These are phyloP conservation scores for Scutellaria barbata DNA, from an alignment of 257 asterid genomes.

Conservation along the genomic window DNA sequence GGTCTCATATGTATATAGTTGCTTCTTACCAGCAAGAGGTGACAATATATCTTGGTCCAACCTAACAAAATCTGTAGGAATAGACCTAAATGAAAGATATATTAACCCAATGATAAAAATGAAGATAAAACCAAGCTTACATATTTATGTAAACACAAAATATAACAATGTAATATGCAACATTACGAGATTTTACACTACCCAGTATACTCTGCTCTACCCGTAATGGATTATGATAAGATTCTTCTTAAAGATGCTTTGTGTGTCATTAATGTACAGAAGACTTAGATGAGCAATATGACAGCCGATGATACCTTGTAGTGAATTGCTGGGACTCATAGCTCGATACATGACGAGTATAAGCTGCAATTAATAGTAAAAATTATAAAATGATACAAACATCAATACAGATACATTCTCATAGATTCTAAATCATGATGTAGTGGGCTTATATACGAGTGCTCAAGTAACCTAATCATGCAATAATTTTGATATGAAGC, in stretches of 20 bases:
- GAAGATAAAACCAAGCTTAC: conserved; percentile 20
- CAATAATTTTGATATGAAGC: neutral
- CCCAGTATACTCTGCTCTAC: neutral
- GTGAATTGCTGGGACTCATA: conserved; percentile 65
- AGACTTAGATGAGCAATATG: neutral
- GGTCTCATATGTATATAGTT: conserved; percentile 71
- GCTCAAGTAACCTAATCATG: neutral
- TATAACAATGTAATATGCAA: neutral
- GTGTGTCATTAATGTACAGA: neutral
- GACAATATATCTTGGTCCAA: conserved; percentile 90
- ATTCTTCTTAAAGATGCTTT: conserved; percentile 5
- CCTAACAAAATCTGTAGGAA: conserved; percentile 74
- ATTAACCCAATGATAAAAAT: conserved; percentile 36
- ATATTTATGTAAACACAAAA: neutral
- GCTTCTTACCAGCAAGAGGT: conserved; percentile 89
- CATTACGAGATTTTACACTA: neutral
- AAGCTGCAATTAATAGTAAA: conserved; percentile 50
- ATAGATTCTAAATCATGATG: conserved; percentile 8
- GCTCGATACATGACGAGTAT: conserved; percentile 50
- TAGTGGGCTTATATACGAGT: neutral
- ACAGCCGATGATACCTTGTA: conserved; percentile 51
- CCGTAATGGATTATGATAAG: neutral
- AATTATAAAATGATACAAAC: neutral
- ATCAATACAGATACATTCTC: conserved; percentile 25
- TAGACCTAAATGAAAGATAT: conserved; percentile 56